These are phyloP conservation scores for Aspergillus novofumigatus DNA, from an alignment of 2,329 filamentous ascomycete species.

Conservation along the genomic window DNA sequence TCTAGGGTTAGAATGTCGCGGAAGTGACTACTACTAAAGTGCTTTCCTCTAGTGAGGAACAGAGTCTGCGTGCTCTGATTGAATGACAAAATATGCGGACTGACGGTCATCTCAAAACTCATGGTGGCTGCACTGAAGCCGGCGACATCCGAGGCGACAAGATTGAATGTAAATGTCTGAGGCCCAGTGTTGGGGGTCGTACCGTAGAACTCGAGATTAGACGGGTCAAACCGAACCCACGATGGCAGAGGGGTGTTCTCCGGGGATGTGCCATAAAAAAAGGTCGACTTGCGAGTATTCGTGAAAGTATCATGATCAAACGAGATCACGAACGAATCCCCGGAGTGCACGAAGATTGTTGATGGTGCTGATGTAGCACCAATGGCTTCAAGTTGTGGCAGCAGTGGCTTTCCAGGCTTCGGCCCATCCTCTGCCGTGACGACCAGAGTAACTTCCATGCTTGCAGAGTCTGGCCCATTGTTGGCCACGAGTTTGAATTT, in stretches of 20 bases:
- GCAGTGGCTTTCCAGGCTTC: conserved; percentile 29
- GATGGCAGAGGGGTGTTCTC: conserved; percentile 80
- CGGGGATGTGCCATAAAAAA: conserved; percentile 71
- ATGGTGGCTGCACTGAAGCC: conserved; percentile 67
- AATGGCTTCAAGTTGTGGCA: conserved; percentile 32
- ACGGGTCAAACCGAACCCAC: conserved; percentile 72
- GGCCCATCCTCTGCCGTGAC: conserved; percentile 52
- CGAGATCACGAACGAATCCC: conserved; percentile 58
- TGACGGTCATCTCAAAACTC: conserved; percentile 68
- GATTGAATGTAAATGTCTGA: conserved; percentile 65
- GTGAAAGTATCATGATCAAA: conserved; percentile 68
- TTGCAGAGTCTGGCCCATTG: conserved; percentile 60
- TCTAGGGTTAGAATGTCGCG: conserved; percentile 55
- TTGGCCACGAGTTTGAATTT: conserved; percentile 66
- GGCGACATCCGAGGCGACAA: conserved; percentile 75
- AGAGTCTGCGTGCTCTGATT: conserved; percentile 54
- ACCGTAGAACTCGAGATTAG: conserved; percentile 64
- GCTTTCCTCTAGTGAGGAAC: conserved; percentile 53
- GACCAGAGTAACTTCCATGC: conserved; percentile 66
- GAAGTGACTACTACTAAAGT: conserved; percentile 53
- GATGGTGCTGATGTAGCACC: conserved; percentile 37
- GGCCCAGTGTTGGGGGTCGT: conserved; percentile 65
- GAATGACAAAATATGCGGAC: conserved; percentile 65
- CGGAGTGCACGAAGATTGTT: conserved; percentile 37
- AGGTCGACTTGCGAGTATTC: conserved; percentile 50